Evolutionary conservation across 805 yeast genomes (phyloP), one percentile per base, ranked within the genome.

Genomic region (Suhomyces prunicola): DNA sequence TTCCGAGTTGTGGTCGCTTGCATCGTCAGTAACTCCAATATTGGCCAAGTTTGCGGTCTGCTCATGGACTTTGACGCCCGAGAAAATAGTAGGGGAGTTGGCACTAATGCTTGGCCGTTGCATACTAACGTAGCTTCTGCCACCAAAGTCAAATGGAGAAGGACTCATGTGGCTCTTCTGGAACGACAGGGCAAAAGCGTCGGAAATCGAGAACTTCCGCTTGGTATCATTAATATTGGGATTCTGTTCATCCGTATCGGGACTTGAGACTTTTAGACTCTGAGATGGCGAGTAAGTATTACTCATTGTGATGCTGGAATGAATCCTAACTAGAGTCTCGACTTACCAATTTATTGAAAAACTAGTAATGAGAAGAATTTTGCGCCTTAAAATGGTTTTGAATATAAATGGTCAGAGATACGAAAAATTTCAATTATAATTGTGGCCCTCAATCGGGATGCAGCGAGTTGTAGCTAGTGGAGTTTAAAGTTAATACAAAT

Each of bases 21-120:
- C 59, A 19, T 56, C 60, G 15, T 71, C 79, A 8, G 77, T 72
- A 8, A 82, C 82, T 6, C 85, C 88, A 31, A 82, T 81, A 46
- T 72, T 74, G 5, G 87, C 87, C 47, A 82, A 70, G 44, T 73
- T 78, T 1, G 83, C 85, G 0, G 86, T 76, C 54, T 82, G 82
- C 54, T 80, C 84, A 57, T 83, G 85, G 44, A 83, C 73, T 13
- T 79, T 76, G 24, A 67, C 63, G 5, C 81, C 79, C 0, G 83
- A 70, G 57, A 76, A 78, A 13, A 81, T 78, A 2, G 75, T 68
- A 4, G 85, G 83, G 3, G 79, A 69, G 36, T 59, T 59, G 49
- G 58, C 55, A 22, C 66, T 58, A 27, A 68, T 56, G 29, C 66
- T 60, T 10, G 64, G 60, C 13, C 73, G 60, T 52, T 67, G 67